Base-by-base conservation (phyloP, 169 alveolate genomes). In the Babesia bigemina region DNA sequence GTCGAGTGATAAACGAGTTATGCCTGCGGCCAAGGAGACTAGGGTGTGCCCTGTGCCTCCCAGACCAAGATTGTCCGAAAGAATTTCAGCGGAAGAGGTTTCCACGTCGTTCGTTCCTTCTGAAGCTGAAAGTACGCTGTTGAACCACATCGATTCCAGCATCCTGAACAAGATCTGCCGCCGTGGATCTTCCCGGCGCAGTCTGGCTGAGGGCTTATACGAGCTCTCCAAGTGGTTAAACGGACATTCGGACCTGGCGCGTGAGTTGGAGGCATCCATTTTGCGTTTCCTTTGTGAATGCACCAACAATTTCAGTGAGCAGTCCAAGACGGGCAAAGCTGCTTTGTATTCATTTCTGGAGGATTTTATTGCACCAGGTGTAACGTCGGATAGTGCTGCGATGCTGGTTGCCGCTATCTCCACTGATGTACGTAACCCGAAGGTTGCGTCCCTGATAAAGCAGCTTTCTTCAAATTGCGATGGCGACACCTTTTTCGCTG, bases 201-300 rank as follows among this genome's bases (percentile, higher is more conserved):
- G 70, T 21, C 21, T 70, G 11, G 16, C 74, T 10, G 76, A 73
- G 60, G 83, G 83, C 16, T 19, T 73, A 39, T 73, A 44, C 19
- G 74, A 62, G 48, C 63, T 73, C 21, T 66, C 62, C 0, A 26
- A 2, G 17, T 73, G 83, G 83, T 17, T 73, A n/a, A 48, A 73
- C 3, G 75, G 48, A 0, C 59, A 73, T 26, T 12, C 59, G 29
- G 83, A 73, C 17, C n/a, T 52, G 8, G 63, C 83, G 10, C 0
- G 22, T 39, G 50, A 11, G 11, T n/a, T 58, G 22, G 75, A 73
- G 24, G 26, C 0, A 12, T 11, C 65, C 33, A 33, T 73, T 13
- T 39, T 73, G 22, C 22, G 19, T 55, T 62, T 73, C 44, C 45
- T 73, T 2, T 3, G 76, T 21, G 77, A 66, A 10, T 61, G 66